Percentiles rank a stretch among this genome's conserved stretches.
Evolutionary conservation across 2,329 filamentous ascomycete species (phyloP).

Genomic region (Trichophyton equinum): DNA sequence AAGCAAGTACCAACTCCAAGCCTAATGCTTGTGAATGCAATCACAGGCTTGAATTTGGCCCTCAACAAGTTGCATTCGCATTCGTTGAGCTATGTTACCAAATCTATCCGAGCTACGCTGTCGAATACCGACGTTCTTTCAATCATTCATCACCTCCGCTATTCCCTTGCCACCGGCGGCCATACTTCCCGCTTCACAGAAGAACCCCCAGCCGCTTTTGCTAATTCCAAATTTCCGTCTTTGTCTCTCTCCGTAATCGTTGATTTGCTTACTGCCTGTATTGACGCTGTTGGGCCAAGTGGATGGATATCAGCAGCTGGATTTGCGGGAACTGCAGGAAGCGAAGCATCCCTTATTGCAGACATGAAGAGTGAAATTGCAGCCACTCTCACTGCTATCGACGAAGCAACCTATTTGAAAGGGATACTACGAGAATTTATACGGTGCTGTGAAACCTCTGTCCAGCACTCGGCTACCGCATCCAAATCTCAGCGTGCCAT

Average conservation of each 20-base stretch:
- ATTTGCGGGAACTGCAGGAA: slow-evolving; percentile 22
- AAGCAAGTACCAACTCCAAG: background rate
- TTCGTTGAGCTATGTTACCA: slow-evolving; percentile 21
- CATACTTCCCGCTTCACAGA: slow-evolving; percentile 33
- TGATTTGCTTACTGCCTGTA: slow-evolving; percentile 32
- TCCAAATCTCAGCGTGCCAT: background rate
- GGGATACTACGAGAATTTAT: slow-evolving; percentile 37
- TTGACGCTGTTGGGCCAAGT: slow-evolving; percentile 37
- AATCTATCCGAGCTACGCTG: slow-evolving; percentile 27
- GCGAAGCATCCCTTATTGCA: slow-evolving; percentile 34
- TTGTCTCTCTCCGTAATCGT: slow-evolving; percentile 30
- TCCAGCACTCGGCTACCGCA: background rate
- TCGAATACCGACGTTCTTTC: slow-evolving; percentile 29
- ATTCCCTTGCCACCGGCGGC: slow-evolving; percentile 32
- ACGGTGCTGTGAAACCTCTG: slow-evolving; percentile 25
- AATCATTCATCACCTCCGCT: slow-evolving; percentile 32
- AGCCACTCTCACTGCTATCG: slow-evolving; percentile 35
- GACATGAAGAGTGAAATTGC: slow-evolving; percentile 39
- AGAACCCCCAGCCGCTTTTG: slow-evolving; percentile 26
- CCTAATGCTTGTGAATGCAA: slow-evolving; percentile 24
- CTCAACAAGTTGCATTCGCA: slow-evolving; percentile 27
- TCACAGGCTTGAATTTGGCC: slow-evolving; percentile 28
- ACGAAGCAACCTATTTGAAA: slow-evolving; percentile 36
- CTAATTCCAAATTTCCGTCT: slow-evolving; percentile 25
- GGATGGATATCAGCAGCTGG: slow-evolving; percentile 34